Conservation (phyloP, 2,329 filamentous ascomycete genomes). For the Zelopaecilomyces penicillatus region DNA sequence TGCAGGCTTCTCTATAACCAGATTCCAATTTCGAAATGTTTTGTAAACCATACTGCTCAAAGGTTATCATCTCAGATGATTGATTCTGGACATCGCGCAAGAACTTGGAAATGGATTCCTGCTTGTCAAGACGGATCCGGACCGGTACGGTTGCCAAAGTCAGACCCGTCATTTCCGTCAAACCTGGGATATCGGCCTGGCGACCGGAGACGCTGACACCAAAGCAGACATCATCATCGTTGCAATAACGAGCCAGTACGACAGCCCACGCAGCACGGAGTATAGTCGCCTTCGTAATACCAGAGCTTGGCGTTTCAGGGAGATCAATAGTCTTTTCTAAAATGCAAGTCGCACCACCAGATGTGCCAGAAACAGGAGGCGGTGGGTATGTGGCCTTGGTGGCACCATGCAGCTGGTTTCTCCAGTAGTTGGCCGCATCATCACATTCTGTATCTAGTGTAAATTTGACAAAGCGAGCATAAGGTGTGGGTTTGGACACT, state of each 20-base stretch:
- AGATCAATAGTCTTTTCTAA: too few relatives aligned
- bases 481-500: too few relatives aligned
- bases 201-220: constrained; percentile 16
- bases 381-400: constrained; percentile 8
- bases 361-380: not conserved
- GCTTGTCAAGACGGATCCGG: constrained; percentile 17
- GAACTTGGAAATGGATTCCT: constrained; percentile 26
- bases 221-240: constrained; percentile 20
- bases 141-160: constrained; percentile 19
- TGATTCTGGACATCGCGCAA: constrained; percentile 24
- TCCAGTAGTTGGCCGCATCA: constrained; percentile 4
- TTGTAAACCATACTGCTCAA: constrained; percentile 10
- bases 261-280: constrained; percentile 18
- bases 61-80: constrained; percentile 8
- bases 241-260: constrained; percentile 27
- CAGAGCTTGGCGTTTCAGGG: too few relatives aligned
- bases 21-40: constrained; percentile 12
- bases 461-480: too few relatives aligned
- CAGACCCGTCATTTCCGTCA: constrained; percentile 10
- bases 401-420: constrained; percentile 1
- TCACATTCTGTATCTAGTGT: too few relatives aligned
- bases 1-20: constrained; percentile 8
- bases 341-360: too few relatives aligned
- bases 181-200: constrained; percentile 8
- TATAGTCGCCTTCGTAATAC: constrained; percentile 7